phyloP scores from a whole-genome alignment of 2,329 filamentous ascomycete species.

The Aspergillus aculeatinus region DNA sequence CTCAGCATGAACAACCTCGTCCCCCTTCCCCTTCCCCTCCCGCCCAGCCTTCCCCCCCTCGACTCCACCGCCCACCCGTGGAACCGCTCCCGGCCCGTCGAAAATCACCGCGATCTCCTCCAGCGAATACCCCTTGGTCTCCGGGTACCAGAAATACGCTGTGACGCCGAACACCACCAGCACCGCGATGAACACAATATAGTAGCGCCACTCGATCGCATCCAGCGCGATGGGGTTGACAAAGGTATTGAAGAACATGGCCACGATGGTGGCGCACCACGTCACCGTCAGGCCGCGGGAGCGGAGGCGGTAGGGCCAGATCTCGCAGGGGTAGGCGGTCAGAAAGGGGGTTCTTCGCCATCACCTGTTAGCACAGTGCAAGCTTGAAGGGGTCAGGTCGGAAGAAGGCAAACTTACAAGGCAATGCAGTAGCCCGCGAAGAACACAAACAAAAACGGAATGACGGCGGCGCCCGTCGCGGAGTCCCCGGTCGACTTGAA shows the following conservation, averaged over 20 bases:
- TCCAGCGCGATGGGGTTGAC: slow-evolving; percentile 25
- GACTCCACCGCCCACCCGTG: too few species aligned
- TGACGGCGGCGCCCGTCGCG: slow-evolving; percentile 25
- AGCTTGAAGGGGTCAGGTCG: too few species aligned
- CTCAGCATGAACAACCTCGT: too few species aligned
- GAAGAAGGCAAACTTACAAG: slow-evolving; percentile 13
- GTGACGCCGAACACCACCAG: slow-evolving; percentile 10
- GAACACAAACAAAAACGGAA: slow-evolving; percentile 31
- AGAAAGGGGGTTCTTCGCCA: slow-evolving; percentile 21
- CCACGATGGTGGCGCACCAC: slow-evolving; percentile 15
- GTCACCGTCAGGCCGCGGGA: slow-evolving; percentile 26
- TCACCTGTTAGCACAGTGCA: neutral
- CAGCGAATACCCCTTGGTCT: slow-evolving; percentile 15
- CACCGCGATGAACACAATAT: slow-evolving; percentile 22
- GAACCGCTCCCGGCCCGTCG: neutral
- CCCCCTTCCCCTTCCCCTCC: too few species aligned
- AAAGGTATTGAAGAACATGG: slow-evolving; percentile 24
- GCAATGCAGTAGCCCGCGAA: slow-evolving; percentile 29
- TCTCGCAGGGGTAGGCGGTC: slow-evolving; percentile 24
- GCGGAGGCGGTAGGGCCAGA: slow-evolving; percentile 26
- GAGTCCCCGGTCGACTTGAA: slow-evolving; percentile 17
- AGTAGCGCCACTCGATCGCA: slow-evolving; percentile 24
- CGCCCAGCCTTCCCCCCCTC: too few species aligned
- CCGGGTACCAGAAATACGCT: slow-evolving; percentile 14
- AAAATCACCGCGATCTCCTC: slow-evolving; percentile 18